Conservation (phyloP, 2,329 filamentous ascomycete species). For the Aspergillus aculeatus region DNA sequence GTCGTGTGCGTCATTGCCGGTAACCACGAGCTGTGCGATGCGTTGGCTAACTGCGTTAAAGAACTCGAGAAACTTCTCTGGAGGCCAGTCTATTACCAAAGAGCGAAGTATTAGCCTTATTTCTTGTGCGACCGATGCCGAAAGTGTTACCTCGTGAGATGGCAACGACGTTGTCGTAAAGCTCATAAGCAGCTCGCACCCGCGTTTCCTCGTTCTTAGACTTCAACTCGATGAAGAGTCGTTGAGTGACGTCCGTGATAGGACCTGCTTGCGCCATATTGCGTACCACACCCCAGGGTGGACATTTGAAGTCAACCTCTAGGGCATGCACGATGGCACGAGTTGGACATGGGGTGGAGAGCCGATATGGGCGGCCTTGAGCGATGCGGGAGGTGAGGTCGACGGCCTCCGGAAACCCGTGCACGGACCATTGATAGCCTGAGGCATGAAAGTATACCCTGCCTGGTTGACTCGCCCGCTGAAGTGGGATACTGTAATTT, state of each 20-base stretch:
- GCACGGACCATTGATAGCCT: slow-evolving; percentile 28
- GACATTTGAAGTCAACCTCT: slow-evolving; percentile 41
- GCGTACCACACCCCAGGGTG: slow-evolving; percentile 36
- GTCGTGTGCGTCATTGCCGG: slow-evolving; percentile 82
- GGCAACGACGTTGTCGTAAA: slow-evolving; percentile 47
- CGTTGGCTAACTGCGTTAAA: slow-evolving; percentile 66
- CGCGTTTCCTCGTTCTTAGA: slow-evolving; percentile 55
- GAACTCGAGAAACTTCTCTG: slow-evolving; percentile 73
- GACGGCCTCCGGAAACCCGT: slow-evolving; percentile 22
- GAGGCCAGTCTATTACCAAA: slow-evolving; percentile 63
- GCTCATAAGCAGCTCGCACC: slow-evolving; percentile 50
- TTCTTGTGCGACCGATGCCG: not conserved
- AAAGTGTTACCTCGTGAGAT: slow-evolving; percentile 45
- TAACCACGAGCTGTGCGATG: slow-evolving; percentile 73
- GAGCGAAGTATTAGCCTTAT: slow-evolving; percentile 14
- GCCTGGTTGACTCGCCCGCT: not conserved
- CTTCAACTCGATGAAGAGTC: slow-evolving; percentile 57
- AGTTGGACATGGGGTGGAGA: slow-evolving; percentile 21
- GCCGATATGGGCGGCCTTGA: slow-evolving; percentile 15
- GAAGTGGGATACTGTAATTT: not conserved
- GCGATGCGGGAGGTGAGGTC: slow-evolving; percentile 25
- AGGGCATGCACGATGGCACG: slow-evolving; percentile 25
- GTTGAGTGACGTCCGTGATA: slow-evolving; percentile 51
- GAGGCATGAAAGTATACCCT: slow-evolving; percentile 5
- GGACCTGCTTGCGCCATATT: slow-evolving; percentile 50